These are phyloP conservation scores for Malus hybrid DNA, from an alignment of 331 rosid species.

Conservation along the genomic window DNA sequence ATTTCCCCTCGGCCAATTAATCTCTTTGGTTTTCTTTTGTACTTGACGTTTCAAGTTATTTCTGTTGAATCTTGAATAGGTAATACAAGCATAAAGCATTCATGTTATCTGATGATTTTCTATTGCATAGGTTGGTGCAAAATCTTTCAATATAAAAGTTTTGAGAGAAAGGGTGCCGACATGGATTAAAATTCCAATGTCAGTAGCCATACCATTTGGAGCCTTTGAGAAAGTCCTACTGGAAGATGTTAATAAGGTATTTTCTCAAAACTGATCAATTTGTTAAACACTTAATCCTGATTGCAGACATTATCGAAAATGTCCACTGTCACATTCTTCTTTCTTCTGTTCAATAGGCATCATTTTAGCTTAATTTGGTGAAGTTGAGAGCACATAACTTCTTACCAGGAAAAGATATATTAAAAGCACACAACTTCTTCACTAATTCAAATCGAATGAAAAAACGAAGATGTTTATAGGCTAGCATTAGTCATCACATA, in stretches of 20 bases:
- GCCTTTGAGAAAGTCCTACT: slow-evolving; percentile 20
- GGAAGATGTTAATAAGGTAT: slow-evolving; percentile 27
- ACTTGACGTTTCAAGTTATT: not conserved
- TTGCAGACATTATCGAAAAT: not conserved
- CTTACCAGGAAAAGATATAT: too few relatives aligned
- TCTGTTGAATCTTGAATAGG: not conserved
- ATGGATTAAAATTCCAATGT: slow-evolving; percentile 31
- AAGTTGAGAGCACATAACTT: too few relatives aligned
- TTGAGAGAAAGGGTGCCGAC: slow-evolving; percentile 26
- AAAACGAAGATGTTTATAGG: too few relatives aligned
- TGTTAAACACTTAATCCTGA: not conserved
- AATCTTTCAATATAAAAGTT: slow-evolving; percentile 22
- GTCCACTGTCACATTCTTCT: not conserved
- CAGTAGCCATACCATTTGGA: slow-evolving; percentile 35
- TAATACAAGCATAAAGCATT: not conserved
- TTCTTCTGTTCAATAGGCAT: not conserved
- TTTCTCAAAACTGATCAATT: not conserved
- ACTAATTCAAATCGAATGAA: too few relatives aligned
- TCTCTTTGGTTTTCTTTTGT: not conserved
- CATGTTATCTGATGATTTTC: not conserved
- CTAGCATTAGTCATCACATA: too few relatives aligned
- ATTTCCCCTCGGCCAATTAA: not conserved
- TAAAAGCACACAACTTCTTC: too few relatives aligned
- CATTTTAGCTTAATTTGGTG: not conserved
- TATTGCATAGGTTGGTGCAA: slow-evolving; percentile 25